Conservation (phyloP, 2,329 filamentous ascomycete species). For the Trichophaea hybrida region DNA sequence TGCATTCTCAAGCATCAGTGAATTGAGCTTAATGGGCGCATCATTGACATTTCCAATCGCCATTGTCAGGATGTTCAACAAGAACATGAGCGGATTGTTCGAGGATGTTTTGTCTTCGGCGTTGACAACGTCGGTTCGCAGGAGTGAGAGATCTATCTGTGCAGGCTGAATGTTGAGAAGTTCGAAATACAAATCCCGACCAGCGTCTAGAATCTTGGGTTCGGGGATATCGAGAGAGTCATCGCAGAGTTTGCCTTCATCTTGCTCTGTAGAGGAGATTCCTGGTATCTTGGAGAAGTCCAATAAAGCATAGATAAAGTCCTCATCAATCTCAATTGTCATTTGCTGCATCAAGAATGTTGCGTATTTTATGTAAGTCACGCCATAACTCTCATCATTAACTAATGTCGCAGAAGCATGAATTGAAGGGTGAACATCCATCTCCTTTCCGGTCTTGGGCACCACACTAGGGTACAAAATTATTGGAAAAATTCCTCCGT, state of each 20-base stretch:
- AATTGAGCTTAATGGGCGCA: slow-evolving; percentile 83
- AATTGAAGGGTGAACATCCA: slow-evolving; percentile 88
- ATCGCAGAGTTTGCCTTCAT: slow-evolving; percentile 76
- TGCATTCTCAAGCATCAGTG: slow-evolving; percentile 87
- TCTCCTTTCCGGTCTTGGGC: slow-evolving; percentile 89
- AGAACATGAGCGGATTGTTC: slow-evolving; percentile 92
- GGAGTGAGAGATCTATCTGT: slow-evolving; percentile 93
- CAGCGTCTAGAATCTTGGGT: slow-evolving; percentile 66
- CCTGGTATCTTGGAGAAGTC: slow-evolving; percentile 91
- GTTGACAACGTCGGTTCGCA: slow-evolving; percentile 90
- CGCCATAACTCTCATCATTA: slow-evolving; percentile 93
- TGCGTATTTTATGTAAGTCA: slow-evolving; percentile 96
- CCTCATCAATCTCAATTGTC: slow-evolving; percentile 94
- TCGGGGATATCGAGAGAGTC: slow-evolving; percentile 84
- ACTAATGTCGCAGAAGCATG: slow-evolving; percentile 83
- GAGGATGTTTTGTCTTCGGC: slow-evolving; percentile 87
- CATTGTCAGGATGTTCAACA: slow-evolving; percentile 97
- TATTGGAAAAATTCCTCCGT: slow-evolving; percentile 95
- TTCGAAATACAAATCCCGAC: slow-evolving; percentile 96
- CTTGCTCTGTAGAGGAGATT: slow-evolving; percentile 69
- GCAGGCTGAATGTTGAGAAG: slow-evolving; percentile 93
- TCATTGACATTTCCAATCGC: slow-evolving; percentile 98
- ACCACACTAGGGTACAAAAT: slow-evolving; percentile 95
- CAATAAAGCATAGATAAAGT: slow-evolving; percentile 90
- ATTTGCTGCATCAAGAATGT: slow-evolving; percentile 90